A percentile compares a stretch with the other conserved stretches of the same genome.
Evolutionary conservation across 1,284 basidiomycete genomes (phyloP).

Genomic region (Rhizoctonia solani): DNA sequence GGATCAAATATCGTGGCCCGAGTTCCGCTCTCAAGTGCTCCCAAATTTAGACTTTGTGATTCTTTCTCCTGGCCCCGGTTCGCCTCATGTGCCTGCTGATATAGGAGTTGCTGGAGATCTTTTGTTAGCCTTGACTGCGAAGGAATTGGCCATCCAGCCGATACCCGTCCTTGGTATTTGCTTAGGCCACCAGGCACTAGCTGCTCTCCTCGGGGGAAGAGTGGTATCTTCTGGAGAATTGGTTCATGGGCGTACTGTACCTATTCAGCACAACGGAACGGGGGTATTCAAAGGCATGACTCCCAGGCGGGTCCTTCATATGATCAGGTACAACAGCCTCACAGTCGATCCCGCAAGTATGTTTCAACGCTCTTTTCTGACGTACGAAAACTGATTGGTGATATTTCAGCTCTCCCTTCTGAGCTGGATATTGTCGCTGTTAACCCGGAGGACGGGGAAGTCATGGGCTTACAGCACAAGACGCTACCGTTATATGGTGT

Average conservation of each 20-base stretch:
- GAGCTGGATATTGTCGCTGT: constrained; percentile 53
- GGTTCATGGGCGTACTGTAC: constrained; percentile 82
- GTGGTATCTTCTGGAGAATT: constrained; percentile 59
- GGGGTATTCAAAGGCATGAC: constrained; percentile 66
- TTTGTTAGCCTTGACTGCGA: constrained; percentile 8
- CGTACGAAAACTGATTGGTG: neutral
- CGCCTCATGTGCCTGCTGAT: constrained; percentile 64
- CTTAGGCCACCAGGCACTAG: constrained; percentile 90
- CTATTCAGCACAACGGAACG: constrained; percentile 58
- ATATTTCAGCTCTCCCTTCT: constrained; percentile 46
- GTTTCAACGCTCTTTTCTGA: constrained; percentile 35
- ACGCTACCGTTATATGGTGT: constrained; percentile 86
- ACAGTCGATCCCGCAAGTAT: constrained; percentile 53
- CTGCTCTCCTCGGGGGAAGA: constrained; percentile 72
- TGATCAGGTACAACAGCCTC: constrained; percentile 76
- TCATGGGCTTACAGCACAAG: constrained; percentile 54
- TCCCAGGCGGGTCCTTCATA: constrained; percentile 55
- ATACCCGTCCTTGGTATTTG: constrained; percentile 87
- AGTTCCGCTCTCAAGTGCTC: constrained; percentile 4
- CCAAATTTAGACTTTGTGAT: constrained; percentile 21
- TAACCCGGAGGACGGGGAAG: constrained; percentile 43
- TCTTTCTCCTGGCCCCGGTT: constrained; percentile 66
- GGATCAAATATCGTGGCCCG: constrained; percentile 17
- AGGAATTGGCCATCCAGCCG: constrained; percentile 49
- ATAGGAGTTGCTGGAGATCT: constrained; percentile 70